phyloP scores from a whole-genome alignment of 352 stramenopile species.

The Pythium dissotocum region DNA sequence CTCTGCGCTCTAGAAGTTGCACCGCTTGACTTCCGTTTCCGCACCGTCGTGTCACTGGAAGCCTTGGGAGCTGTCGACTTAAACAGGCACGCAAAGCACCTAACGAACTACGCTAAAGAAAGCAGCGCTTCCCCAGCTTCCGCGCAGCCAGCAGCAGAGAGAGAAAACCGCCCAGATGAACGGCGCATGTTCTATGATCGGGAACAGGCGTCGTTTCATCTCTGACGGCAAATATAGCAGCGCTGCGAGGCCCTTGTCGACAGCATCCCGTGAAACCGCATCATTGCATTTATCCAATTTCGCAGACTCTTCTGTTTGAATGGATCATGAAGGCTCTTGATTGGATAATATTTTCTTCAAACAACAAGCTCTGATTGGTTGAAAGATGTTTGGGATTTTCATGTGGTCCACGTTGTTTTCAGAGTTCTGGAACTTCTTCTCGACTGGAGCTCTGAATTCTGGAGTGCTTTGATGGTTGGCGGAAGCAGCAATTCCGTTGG shows the following conservation, averaged over 20 bases:
- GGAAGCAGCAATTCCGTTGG: background rate
- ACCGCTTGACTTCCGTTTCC: background rate
- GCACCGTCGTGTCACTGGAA: too few relatives aligned
- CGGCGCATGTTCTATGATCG: background rate
- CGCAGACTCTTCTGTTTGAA: too few relatives aligned
- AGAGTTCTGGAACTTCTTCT: constrained; percentile 12
- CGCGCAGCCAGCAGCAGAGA: background rate
- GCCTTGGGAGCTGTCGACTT: too few relatives aligned
- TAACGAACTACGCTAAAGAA: background rate
- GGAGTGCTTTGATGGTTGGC: constrained; percentile 17
- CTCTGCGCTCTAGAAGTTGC: background rate
- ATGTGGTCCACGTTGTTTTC: background rate
- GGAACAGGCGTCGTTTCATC: background rate
- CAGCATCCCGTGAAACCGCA: background rate
- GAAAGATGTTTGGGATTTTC: background rate
- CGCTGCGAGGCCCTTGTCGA: too few relatives aligned
- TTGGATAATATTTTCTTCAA: too few relatives aligned
- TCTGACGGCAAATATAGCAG: too few relatives aligned
- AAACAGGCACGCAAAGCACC: too few relatives aligned
- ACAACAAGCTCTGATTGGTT: background rate
- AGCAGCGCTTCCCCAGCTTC: background rate
- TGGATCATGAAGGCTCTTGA: too few relatives aligned
- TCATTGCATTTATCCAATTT: too few relatives aligned
- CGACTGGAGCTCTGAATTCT: constrained; percentile 9
- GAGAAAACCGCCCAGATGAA: background rate